These are phyloP conservation scores for Ceratocystis diversiconidia DNA, from an alignment of 2,329 filamentous ascomycete genomes.

Conservation along the genomic window DNA sequence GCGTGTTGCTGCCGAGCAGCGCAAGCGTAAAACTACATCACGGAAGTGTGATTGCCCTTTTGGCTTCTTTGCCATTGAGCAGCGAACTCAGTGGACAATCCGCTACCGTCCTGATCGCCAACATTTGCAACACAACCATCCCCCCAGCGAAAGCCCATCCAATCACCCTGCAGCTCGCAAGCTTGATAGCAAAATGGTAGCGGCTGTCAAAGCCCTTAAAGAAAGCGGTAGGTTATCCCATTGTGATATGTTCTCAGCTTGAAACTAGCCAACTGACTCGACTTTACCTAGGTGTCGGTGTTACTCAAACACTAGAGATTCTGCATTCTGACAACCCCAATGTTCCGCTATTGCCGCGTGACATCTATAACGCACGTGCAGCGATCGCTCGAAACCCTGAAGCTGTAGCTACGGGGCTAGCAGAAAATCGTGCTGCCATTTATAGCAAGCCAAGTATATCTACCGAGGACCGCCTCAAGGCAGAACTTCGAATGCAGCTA, in stretches of 20 bases:
- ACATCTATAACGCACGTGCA: constrained; percentile 54
- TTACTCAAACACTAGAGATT: constrained; percentile 52
- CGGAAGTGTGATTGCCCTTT: constrained; percentile 55
- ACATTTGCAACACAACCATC: constrained; percentile 49
- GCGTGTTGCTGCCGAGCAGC: constrained; percentile 47
- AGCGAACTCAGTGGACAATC: constrained; percentile 52
- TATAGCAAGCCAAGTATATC: constrained; percentile 52
- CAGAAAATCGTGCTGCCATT: constrained; percentile 48
- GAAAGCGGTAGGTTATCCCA: constrained; percentile 41
- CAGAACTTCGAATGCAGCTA: constrained; percentile 46
- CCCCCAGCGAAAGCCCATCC: constrained; percentile 51
- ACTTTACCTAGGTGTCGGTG: constrained; percentile 40
- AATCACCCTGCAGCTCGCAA: constrained; percentile 52
- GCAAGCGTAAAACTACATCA: constrained; percentile 53
- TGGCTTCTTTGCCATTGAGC: constrained; percentile 56
- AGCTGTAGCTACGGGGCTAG: constrained; percentile 45
- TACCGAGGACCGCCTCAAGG: constrained; percentile 48
- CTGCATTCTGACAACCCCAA: constrained; percentile 49
- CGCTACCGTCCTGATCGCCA: constrained; percentile 45
- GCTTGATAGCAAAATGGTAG: constrained; percentile 52
- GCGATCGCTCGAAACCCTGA: constrained; percentile 52
- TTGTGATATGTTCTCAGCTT: background rate
- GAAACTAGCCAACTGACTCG: constrained; percentile 13
- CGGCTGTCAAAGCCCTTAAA: constrained; percentile 51
- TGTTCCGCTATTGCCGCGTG: constrained; percentile 47